phyloP scores from a whole-genome alignment of 2,329 filamentous ascomycete species.

The Colletotrichum costaricense region DNA sequence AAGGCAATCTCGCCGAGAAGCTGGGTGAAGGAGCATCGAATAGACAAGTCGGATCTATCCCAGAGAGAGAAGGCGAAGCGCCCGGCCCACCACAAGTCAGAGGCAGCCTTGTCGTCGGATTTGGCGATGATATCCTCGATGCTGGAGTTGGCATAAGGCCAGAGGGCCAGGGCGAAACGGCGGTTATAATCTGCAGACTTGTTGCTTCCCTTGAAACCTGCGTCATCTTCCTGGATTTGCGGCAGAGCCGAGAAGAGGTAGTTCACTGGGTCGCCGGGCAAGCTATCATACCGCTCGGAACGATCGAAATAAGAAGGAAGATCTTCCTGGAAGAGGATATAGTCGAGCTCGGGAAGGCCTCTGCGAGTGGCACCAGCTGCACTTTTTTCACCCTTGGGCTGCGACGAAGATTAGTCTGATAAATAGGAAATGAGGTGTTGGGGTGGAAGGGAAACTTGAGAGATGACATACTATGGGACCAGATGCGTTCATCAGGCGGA shows the following conservation, averaged over 20 bases:
- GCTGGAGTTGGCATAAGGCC: constrained; percentile 33
- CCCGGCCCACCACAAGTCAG: constrained; percentile 24
- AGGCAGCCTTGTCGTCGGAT: constrained; percentile 5
- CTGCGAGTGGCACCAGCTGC: not conserved
- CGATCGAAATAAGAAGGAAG: constrained; percentile 23
- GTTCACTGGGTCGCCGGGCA: constrained; percentile 26
- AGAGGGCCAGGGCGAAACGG: constrained; percentile 23
- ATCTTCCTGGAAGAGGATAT: constrained; percentile 22
- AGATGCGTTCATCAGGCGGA: constrained; percentile 1
- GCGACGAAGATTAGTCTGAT: not conserved
- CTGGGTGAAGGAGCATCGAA: constrained; percentile 32
- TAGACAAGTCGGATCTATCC: constrained; percentile 14
- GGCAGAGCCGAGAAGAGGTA: constrained; percentile 21
- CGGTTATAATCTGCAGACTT: not conserved
- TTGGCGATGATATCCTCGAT: constrained; percentile 11
- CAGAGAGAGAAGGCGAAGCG: constrained; percentile 30
- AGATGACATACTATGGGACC: not conserved
- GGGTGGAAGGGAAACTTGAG: not conserved
- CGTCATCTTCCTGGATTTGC: constrained; percentile 11
- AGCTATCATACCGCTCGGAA: constrained; percentile 14
- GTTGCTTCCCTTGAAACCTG: not conserved
- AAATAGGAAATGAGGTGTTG: not conserved
- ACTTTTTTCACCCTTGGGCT: not conserved
- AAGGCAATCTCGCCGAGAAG: constrained; percentile 13
- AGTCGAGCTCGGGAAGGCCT: constrained; percentile 20